Percentiles rank a stretch among this genome's conserved stretches.
Evolutionary conservation across 2,329 filamentous ascomycete species (phyloP).

Genomic region (Fusarium duplospermum): DNA sequence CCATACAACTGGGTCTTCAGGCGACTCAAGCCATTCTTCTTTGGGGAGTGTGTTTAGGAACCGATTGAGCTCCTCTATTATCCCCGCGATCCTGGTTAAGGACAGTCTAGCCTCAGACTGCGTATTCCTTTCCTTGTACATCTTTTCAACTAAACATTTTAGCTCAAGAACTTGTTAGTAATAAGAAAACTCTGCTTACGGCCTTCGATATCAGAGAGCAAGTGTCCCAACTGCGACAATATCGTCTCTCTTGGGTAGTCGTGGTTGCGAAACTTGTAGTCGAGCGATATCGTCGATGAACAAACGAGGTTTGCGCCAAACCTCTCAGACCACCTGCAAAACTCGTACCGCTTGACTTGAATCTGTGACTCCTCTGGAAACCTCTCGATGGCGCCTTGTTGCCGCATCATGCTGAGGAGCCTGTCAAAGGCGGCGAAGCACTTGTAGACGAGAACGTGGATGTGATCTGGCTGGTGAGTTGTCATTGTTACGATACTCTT

Average conservation of each 20-base stretch:
- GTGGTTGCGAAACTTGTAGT: conserved; percentile 29
- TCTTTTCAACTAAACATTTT: conserved; percentile 10
- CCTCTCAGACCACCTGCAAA: conserved; percentile 18
- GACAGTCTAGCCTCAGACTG: conserved; percentile 13
- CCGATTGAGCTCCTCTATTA: conserved; percentile 15
- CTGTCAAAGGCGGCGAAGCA: conserved; percentile 14
- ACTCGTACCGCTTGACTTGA: conserved; percentile 2
- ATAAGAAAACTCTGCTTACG: conserved; percentile 4
- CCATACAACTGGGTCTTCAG: neutral
- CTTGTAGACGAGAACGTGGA: conserved; percentile 12
- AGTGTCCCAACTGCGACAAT: conserved; percentile 13
- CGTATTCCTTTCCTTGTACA: neutral
- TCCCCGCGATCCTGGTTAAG: conserved; percentile 6
- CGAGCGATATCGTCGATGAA: conserved; percentile 21
- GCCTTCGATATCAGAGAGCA: conserved; percentile 17
- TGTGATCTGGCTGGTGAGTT: neutral
- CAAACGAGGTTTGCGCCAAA: conserved; percentile 16
- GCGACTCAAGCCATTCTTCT: conserved; percentile 30
- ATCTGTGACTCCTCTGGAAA: conserved; percentile 7
- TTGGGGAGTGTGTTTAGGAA: conserved; percentile 24
- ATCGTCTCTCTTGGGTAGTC: conserved; percentile 8
- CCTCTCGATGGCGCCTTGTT: neutral
- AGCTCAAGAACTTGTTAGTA: neutral
- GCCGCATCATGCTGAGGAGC: neutral
- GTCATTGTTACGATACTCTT: neutral